These are phyloP conservation scores for Thelonectria blattea DNA, from an alignment of 2,329 filamentous ascomycete genomes.

Conservation along the genomic window DNA sequence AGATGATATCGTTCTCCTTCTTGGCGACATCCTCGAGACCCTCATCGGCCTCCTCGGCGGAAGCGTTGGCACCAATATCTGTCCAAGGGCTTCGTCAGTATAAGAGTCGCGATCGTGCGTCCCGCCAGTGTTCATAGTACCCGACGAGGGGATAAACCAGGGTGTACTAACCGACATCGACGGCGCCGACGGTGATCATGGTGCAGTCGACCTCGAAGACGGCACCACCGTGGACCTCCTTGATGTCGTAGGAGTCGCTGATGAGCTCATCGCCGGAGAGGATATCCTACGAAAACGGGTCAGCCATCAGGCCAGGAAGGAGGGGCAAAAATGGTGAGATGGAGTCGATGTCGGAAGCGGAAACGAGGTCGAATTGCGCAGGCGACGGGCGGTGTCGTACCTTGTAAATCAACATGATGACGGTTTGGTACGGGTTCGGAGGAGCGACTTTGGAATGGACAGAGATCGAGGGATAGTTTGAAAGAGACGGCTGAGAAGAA, in stretches of 20 bases:
- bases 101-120: background rate
- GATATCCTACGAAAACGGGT: conserved; percentile 70
- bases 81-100: conserved; percentile 19
- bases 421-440: conserved; percentile 42
- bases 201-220: conserved; percentile 91
- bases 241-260: conserved; percentile 90
- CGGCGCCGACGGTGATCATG: conserved; percentile 81
- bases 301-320: conserved; percentile 36
- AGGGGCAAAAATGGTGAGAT: conserved; percentile 22
- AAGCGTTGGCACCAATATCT: conserved; percentile 96
- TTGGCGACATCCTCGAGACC: conserved; percentile 71
- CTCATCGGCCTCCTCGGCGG: conserved; percentile 86
- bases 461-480: conserved; percentile 25
- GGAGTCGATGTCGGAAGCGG: conserved; percentile 20
- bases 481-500: conserved; percentile 28
- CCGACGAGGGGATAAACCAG: too few species aligned
- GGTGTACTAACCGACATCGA: conserved; percentile 70
- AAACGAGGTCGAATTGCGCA: conserved; percentile 1
- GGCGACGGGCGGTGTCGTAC: conserved; percentile 48
- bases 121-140: too few species aligned
- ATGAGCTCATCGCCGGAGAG: conserved; percentile 93
- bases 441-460: conserved; percentile 28
- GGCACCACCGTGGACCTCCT: conserved; percentile 73
- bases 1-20: conserved; percentile 90
- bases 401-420: conserved; percentile 77